Evolutionary conservation across 169 alveolate species (phyloP).

Genomic region (Perkinsus olseni): DNA sequence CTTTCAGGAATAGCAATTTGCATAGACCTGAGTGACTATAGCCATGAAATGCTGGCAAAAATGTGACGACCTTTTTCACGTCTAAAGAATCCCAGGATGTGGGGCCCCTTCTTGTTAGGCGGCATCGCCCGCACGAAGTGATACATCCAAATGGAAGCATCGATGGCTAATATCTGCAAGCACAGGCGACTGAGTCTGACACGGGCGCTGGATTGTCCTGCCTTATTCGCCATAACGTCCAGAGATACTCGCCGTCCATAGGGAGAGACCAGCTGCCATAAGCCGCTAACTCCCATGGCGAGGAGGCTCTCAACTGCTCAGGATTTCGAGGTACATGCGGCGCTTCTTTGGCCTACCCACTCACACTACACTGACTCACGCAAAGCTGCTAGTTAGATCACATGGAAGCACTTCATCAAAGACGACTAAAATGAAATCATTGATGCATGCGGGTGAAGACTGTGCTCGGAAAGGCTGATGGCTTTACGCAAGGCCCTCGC

Average conservation of each 20-base stretch:
- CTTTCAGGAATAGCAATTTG: conserved; percentile 70
- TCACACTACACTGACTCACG: too few species aligned
- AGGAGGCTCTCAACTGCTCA: neutral
- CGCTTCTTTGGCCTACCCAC: too few species aligned
- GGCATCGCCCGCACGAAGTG: neutral
- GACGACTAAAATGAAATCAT: too few species aligned
- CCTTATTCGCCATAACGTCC: conserved; percentile 58
- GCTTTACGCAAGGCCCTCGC: too few species aligned
- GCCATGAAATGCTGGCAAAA: neutral
- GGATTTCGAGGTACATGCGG: too few species aligned
- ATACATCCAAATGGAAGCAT: conserved; percentile 61
- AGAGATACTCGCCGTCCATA: conserved; percentile 59
- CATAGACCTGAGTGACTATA: conserved; percentile 47
- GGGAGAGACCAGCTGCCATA: conserved; percentile 66
- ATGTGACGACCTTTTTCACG: neutral
- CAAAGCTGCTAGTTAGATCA: too few species aligned
- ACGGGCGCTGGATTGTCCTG: neutral
- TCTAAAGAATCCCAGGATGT: neutral
- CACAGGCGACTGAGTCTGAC: neutral
- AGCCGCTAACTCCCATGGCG: conserved; percentile 27
- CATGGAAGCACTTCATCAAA: too few species aligned
- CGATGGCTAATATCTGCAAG: conserved; percentile 50
- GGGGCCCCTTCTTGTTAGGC: neutral
- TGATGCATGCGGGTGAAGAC: too few species aligned
- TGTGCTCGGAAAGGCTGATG: too few species aligned